These are phyloP conservation scores for Triangularia setosa DNA, from an alignment of 2,329 filamentous ascomycete species.

Conservation along the genomic window DNA sequence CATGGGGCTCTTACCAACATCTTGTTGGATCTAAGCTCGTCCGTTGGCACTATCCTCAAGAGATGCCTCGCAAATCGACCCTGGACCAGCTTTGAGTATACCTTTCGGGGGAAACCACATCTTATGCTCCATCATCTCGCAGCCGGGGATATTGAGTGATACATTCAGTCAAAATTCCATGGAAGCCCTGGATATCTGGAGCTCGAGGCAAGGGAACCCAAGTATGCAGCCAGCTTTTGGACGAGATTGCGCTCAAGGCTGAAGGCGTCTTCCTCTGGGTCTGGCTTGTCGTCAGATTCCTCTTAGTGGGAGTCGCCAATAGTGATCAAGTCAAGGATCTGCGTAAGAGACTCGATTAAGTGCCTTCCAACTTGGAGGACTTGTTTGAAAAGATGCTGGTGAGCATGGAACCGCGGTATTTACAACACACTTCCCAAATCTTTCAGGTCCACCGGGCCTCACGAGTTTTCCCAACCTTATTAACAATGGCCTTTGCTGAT, in stretches of 20 bases:
- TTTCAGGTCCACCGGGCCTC: too few relatives aligned
- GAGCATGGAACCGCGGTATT: too few relatives aligned
- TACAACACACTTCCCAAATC: too few relatives aligned
- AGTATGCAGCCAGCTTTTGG: neutral
- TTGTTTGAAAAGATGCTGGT: too few relatives aligned
- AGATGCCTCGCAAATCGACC: neutral
- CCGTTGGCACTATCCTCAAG: neutral
- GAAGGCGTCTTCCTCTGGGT: constrained; percentile 1
- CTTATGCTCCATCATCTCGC: neutral
- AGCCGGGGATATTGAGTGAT: too few relatives aligned
- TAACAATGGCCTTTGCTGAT: too few relatives aligned
- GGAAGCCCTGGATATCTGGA: neutral
- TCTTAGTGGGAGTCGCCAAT: neutral
- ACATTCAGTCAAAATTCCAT: neutral
- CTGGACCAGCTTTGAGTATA: neutral
- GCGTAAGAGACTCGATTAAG: neutral
- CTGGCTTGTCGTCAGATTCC: neutral
- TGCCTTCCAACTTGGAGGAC: neutral
- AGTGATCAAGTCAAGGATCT: too few relatives aligned
- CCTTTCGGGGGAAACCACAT: neutral
- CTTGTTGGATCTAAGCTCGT: neutral
- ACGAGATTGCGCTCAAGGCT: neutral
- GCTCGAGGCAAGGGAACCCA: neutral
- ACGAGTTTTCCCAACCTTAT: too few relatives aligned
- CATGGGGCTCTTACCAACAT: neutral